Base-by-base conservation (phyloP, 2,329 filamentous ascomycete genomes). In the Xylogone sp. region DNA sequence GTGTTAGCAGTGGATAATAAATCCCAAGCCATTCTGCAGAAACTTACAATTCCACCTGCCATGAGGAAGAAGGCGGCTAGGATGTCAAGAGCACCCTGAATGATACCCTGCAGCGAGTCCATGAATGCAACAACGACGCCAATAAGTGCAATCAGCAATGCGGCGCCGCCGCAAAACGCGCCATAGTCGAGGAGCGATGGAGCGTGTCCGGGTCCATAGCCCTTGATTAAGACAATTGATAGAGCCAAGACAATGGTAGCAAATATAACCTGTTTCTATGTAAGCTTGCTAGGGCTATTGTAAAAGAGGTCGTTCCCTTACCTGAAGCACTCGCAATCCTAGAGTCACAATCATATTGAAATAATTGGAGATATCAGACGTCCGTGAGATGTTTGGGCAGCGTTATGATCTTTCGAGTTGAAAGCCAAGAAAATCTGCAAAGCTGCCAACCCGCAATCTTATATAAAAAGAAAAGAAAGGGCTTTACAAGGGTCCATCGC, bases 1-100 rank as follows among this genome's bases (percentile, higher is more conserved):
- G 13, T 18, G 22, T 49, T 50, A 53, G 47, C 45, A 16, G 43
- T 27, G 24, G 10, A 10, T n/a, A n/a, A n/a, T n/a, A n/a, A n/a
- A n/a, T n/a, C n/a, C n/a, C n/a, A n/a, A n/a, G n/a, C n/a, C n/a
- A 22, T 21, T 4, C 16, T 27, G 21, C 13, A 24, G n/a, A 29
- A 18, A 56, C 60, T 53, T 59, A 65, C 63, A 21, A 59, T 51
- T 21, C 51, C 62, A 9, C 60, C 63, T 34, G 63, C 61, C 9
- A 64, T 49, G 18, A 63, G 46, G 43, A 65, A 59, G 45, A 65
- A 61, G 1, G 54, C 21, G 1, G 63, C 58, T 21, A 64, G 10
- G 0, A 19, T 56, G 47, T 65, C 63, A 2, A 62, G 42, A 3
- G 20, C 46, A 2, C 62, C 48, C 24, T 60, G 58, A 2, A 63